Evolutionary conservation across 208 protist species (phyloP), one percentile per base, ranked within the genome.

Genomic region (Leishmania aethiopica): DNA sequence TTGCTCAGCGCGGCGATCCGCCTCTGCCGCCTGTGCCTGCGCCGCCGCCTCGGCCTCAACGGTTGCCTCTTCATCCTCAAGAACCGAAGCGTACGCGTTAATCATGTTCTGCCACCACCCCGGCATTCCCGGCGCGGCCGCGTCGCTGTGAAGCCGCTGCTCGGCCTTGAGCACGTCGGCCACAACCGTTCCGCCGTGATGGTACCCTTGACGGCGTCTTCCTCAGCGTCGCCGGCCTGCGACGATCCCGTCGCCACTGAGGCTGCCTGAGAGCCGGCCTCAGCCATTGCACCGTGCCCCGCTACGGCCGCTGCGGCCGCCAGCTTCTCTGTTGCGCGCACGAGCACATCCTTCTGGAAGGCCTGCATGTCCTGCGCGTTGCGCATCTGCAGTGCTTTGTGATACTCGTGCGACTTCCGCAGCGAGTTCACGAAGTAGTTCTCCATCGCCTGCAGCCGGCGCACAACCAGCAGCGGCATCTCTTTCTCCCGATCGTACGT

Each of bases 381-480:
- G 49, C 76, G 57, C 82, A 66, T 69, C 32, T 86, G 90, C 53
- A 95, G 88, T 10, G 85, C 69, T 32, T 87, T 77, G 73, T 97
- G 95, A 72, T 91, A 96, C 62, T 91, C 88, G 79, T 97, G 86
- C 37, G 90, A 82, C 28, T 81, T 32, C 67, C 82, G 74, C 25
- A 97, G 90, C 28, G 82, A 86, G 11, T 86, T 15, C 59, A 95
- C 90, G 86, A 96, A 96, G 87, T 97, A 85, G n/a, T 95, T 76
- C 75, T 97, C 95, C 90, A 97, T 96, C 40, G 91, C 95, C 1
- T 89, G 89, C 76, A 97, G 89, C 1, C 90, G 89, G 13, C 89
- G 85, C 85, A 95, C 86, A 47, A 94, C 87, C 64, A 97, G 84
- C 57, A 96, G 74, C 51, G 92, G 86, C 78, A 93, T 88, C 83